phyloP scores from a whole-genome alignment of 768 basidiomycete genomes.

The Pholiota conissans region DNA sequence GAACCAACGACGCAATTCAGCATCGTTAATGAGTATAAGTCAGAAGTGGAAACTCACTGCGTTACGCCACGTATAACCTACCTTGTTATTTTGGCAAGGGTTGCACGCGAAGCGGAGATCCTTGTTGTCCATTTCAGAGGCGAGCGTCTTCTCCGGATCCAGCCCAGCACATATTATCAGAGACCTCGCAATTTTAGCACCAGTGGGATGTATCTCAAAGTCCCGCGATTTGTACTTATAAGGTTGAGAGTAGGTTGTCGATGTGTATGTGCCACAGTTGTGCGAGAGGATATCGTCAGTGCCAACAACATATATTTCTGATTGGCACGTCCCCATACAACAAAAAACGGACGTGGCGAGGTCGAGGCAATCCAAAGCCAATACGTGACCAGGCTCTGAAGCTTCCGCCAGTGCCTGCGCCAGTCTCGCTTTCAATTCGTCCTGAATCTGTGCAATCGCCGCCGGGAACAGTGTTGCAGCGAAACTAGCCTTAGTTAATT shows the following conservation, averaged over 20 bases:
- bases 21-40: neutral
- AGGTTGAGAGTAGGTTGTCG: neutral
- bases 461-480: neutral
- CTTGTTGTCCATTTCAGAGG: neutral
- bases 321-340: neutral
- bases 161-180: neutral
- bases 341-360: neutral
- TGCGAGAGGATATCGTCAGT: neutral
- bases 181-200: neutral
- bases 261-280: neutral
- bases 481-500: neutral
- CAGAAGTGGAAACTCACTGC: neutral
- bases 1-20: no score
- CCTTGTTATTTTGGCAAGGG: neutral
- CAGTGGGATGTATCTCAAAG: neutral
- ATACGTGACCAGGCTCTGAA: neutral
- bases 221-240: neutral
- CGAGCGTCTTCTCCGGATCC: neutral
- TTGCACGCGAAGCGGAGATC: neutral
- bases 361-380: neutral
- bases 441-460: neutral
- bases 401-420: neutral
- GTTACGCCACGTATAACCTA: neutral
- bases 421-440: neutral
- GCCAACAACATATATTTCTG: neutral